Percentiles rank a stretch among this genome's conserved stretches.
phyloP scores from a whole-genome alignment of 768 basidiomycete genomes.

The Bullera alba region DNA sequence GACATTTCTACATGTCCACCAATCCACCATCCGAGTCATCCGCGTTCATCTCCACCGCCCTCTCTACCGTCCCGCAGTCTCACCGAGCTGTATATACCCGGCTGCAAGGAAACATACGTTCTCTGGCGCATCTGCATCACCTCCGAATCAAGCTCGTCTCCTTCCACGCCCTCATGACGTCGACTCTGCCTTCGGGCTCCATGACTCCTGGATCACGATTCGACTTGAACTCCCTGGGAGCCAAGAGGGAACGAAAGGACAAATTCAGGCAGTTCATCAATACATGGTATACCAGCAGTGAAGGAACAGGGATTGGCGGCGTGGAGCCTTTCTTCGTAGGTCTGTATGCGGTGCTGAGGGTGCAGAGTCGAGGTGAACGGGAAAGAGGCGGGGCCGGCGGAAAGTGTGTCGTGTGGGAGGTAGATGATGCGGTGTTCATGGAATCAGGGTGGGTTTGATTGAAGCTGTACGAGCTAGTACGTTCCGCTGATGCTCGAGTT shows the following conservation, averaged over 20 bases:
- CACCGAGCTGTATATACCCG: slow-evolving; percentile 82
- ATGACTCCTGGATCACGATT: slow-evolving; percentile 66
- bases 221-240: slow-evolving; percentile 58
- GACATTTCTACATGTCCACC: slow-evolving; percentile 29
- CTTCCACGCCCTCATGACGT: slow-evolving; percentile 73
- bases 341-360: slow-evolving; percentile 68
- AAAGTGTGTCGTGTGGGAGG: slow-evolving; percentile 73
- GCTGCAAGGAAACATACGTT: slow-evolving; percentile 76
- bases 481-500: slow-evolving; percentile 1
- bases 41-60: slow-evolving; percentile 65
- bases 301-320: slow-evolving; percentile 58
- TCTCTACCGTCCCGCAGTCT: slow-evolving; percentile 69
- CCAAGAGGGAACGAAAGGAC: slow-evolving; percentile 70
- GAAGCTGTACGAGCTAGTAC: too few species aligned
- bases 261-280: slow-evolving; percentile 66
- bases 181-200: slow-evolving; percentile 72
- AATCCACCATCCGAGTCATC: slow-evolving; percentile 25
- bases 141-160: slow-evolving; percentile 70
- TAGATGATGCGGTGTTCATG: slow-evolving; percentile 89
- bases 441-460: slow-evolving; percentile 87
- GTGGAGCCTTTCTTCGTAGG: slow-evolving; percentile 79
- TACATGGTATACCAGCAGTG: slow-evolving; percentile 69
- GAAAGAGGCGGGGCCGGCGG: slow-evolving; percentile 72
- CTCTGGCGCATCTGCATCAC: slow-evolving; percentile 74
- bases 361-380: slow-evolving; percentile 67